Evolutionary conservation across 1,284 basidiomycete genomes (phyloP).

Genomic region (Leccinum fallax): DNA sequence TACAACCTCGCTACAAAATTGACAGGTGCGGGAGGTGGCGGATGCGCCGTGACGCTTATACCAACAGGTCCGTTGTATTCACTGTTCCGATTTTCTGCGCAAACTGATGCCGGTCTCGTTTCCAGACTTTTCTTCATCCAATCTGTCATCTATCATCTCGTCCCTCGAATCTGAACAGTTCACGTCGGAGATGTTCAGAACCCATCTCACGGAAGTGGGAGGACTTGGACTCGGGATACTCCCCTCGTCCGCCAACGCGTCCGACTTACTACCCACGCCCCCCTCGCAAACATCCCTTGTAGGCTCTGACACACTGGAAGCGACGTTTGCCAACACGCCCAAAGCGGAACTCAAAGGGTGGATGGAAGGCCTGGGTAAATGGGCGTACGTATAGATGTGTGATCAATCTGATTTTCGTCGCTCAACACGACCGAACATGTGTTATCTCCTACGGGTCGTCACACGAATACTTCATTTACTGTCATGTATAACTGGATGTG

Average conservation of each 20-base stretch:
- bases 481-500: no score
- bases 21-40: constrained; percentile 98
- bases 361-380: constrained; percentile 59
- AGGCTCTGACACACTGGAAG: constrained; percentile 40
- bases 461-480: neutral
- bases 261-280: constrained; percentile 14
- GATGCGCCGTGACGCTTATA: constrained; percentile 94
- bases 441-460: neutral
- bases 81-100: neutral
- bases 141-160: constrained; percentile 58
- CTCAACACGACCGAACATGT: neutral
- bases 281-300: constrained; percentile 47
- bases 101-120: constrained; percentile 16
- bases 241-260: constrained; percentile 4
- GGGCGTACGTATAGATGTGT: constrained; percentile 58
- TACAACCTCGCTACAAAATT: constrained; percentile 91
- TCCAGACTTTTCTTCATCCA: constrained; percentile 64
- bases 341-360: constrained; percentile 55
- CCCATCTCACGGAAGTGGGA: constrained; percentile 91
- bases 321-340: constrained; percentile 51
- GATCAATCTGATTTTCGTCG: neutral
- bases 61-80: constrained; percentile 74
- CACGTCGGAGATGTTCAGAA: constrained; percentile 68
- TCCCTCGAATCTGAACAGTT: constrained; percentile 47
- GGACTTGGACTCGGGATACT: constrained; percentile 91